These are phyloP conservation scores for Spiraea crenata DNA, from an alignment of 331 rosid species.

Conservation along the genomic window DNA sequence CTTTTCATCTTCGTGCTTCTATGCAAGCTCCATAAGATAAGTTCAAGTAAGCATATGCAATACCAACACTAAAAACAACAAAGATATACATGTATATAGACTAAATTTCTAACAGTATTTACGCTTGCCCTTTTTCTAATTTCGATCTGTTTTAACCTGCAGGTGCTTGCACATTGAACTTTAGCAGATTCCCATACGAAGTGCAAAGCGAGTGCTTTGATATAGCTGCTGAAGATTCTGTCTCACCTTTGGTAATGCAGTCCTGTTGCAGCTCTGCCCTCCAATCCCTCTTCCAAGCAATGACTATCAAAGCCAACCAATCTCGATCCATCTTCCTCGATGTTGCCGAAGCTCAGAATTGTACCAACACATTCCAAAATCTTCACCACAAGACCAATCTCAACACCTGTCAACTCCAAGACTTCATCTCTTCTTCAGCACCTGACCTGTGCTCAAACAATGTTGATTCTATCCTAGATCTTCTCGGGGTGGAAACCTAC, in stretches of 20 bases:
- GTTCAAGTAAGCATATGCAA: slow-evolving; percentile 2
- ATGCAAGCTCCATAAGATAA: background rate
- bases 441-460: background rate
- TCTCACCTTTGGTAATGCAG: background rate
- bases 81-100: no score
- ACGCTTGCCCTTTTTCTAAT: background rate
- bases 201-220: background rate
- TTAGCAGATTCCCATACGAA: slow-evolving; percentile 1
- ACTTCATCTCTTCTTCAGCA: background rate
- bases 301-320: background rate
- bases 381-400: background rate
- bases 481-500: background rate
- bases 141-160: background rate
- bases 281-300: background rate
- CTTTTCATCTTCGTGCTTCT: background rate
- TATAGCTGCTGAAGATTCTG: background rate
- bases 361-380: background rate
- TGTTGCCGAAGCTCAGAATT: background rate
- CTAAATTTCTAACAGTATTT: background rate
- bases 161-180: slow-evolving; percentile 7
- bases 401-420: background rate
- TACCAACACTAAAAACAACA: background rate
- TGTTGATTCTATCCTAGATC: background rate
- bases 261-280: slow-evolving; percentile 8
- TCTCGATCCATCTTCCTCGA: background rate